Evolutionary conservation across 2,329 filamentous ascomycete genomes (phyloP).

Genomic region (Diplodia mutila): DNA sequence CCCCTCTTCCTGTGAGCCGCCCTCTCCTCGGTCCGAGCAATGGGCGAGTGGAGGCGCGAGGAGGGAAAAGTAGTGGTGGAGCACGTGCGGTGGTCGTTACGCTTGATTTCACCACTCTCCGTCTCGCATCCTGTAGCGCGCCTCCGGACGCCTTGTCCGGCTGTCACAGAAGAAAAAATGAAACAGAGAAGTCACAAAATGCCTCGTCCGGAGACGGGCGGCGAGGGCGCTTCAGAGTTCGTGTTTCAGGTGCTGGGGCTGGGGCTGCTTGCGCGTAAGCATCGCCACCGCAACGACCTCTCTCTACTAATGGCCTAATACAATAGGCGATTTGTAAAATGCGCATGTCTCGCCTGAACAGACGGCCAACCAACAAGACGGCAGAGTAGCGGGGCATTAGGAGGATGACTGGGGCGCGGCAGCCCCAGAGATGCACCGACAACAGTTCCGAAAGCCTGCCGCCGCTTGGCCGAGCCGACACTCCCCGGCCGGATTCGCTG

Average conservation of each 20-base stretch:
- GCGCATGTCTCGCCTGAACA: conserved; percentile 4
- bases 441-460: conserved; percentile 5
- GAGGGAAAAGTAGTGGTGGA: background rate
- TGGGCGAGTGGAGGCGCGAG: background rate
- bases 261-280: conserved; percentile 16
- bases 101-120: background rate
- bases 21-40: background rate
- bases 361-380: background rate
- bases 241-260: conserved; percentile 11
- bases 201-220: background rate
- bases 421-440: conserved; percentile 15
- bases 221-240: background rate
- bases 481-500: background rate
- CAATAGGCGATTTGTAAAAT: conserved; percentile 9
- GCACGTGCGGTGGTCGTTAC: background rate
- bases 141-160: background rate
- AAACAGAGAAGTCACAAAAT: background rate
- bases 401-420: background rate
- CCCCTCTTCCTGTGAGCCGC: background rate
- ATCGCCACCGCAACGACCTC: conserved; percentile 18
- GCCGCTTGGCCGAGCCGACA: conserved; percentile 16
- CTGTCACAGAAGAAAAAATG: no score
- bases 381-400: no score
- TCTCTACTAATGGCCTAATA: background rate
- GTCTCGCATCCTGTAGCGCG: background rate